A percentile compares a stretch with the other conserved stretches of the same genome.
Conservation (phyloP, 2,329 filamentous ascomycete genomes). For the Curvularia sp. region DNA sequence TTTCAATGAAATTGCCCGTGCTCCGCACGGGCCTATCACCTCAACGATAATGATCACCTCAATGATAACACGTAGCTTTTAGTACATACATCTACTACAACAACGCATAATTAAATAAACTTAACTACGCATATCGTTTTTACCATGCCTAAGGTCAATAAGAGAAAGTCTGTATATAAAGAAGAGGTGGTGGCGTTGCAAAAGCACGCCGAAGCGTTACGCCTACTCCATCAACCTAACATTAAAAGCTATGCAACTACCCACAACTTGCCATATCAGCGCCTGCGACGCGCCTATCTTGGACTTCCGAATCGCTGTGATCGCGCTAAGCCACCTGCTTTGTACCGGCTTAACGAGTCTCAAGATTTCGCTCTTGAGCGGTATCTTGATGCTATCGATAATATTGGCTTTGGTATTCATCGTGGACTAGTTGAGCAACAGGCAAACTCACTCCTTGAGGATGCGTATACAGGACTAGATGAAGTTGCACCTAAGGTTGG, state of each 20-base stretch:
- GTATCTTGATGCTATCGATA: constrained; percentile 6
- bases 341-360: neutral
- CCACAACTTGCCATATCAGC: neutral
- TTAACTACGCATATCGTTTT: neutral
- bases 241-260: neutral
- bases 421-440: constrained; percentile 5
- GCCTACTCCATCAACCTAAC: neutral
- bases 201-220: neutral
- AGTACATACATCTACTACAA: neutral
- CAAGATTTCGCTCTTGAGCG: constrained; percentile 9
- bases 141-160: neutral
- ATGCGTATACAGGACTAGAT: neutral
- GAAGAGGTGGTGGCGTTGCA: neutral
- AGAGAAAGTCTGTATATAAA: neutral
- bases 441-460: constrained; percentile 4
- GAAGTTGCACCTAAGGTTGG: too few species aligned
- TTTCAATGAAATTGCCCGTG: neutral
- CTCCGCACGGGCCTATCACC: constrained; percentile 2
- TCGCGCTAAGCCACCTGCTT: neutral
- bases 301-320: neutral
- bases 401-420: constrained; percentile 10
- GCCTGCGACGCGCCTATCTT: neutral
- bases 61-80: neutral
- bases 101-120: neutral
- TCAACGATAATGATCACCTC: neutral